A percentile compares a stretch with the other conserved stretches of the same genome.
These are phyloP conservation scores for Cryptomeria japonica DNA, from an alignment of 75 land plant species.

Conservation along the genomic window DNA sequence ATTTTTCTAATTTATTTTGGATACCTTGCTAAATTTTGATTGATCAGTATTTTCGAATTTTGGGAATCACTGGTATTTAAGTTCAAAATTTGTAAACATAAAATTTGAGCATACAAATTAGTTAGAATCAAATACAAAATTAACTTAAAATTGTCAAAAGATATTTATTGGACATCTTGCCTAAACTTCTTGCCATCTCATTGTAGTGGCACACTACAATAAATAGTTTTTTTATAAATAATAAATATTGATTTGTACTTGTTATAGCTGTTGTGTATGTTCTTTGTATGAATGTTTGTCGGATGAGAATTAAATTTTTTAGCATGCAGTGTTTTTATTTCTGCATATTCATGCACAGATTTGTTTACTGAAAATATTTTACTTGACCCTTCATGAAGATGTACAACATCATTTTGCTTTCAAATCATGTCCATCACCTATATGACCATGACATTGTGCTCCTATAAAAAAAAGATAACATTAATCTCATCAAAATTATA, in stretches of 20 bases:
- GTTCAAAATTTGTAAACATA: not conserved
- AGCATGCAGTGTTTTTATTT: not conserved
- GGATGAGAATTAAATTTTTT: not conserved
- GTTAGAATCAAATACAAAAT: not conserved
- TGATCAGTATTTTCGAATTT: too few relatives aligned
- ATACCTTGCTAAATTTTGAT: not conserved
- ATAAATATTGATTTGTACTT: too few relatives aligned
- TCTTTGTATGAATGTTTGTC: not conserved
- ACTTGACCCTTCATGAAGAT: not conserved
- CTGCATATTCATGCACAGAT: not conserved
- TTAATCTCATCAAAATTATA: not conserved
- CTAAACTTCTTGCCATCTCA: not conserved
- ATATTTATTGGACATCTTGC: not conserved
- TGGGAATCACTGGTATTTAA: not conserved
- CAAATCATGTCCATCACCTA: not conserved
- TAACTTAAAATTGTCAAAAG: not conserved
- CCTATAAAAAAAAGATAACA: too few relatives aligned
- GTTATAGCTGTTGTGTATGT: not conserved
- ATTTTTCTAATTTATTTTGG: not conserved
- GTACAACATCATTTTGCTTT: not conserved
- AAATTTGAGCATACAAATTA: not conserved
- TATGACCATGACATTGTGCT: not conserved
- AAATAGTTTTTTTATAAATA: too few relatives aligned
- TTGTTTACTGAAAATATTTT: not conserved
- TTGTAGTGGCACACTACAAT: not conserved